phyloP scores from a whole-genome alignment of 768 basidiomycete species.

The Hypholoma fasciculare region DNA sequence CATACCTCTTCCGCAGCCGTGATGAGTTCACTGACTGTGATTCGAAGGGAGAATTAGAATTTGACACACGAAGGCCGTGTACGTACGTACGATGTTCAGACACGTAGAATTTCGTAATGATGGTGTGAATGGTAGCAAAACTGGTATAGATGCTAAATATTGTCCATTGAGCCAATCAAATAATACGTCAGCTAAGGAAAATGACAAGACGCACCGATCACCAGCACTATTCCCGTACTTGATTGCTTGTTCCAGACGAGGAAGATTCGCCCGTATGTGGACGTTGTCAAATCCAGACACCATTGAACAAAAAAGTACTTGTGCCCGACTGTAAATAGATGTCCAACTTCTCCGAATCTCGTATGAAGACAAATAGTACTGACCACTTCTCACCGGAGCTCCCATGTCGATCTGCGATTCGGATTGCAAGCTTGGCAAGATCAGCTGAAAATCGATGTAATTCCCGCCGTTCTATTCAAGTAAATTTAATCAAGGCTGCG shows the following conservation, averaged over 20 bases:
- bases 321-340: slow-evolving; percentile 46
- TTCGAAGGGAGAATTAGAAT: slow-evolving; percentile 5
- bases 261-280: slow-evolving; percentile 62
- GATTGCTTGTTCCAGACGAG: slow-evolving; percentile 59
- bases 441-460: slow-evolving; percentile 69
- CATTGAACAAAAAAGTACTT: slow-evolving; percentile 60
- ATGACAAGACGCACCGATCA: slow-evolving; percentile 48
- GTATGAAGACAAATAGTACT: slow-evolving; percentile 2
- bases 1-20: slow-evolving; percentile 62
- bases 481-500: slow-evolving; percentile 47
- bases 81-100: slow-evolving; percentile 57
- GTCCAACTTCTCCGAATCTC: slow-evolving; percentile 4
- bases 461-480: slow-evolving; percentile 60
- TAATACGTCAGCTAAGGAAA: neutral
- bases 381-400: slow-evolving; percentile 70
- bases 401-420: slow-evolving; percentile 67
- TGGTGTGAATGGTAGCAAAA: slow-evolving; percentile 55
- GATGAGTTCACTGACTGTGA: slow-evolving; percentile 57
- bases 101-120: slow-evolving; percentile 55
- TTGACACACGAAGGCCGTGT: neutral
- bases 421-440: slow-evolving; percentile 63
- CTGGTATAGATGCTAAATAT: slow-evolving; percentile 56
- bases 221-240: slow-evolving; percentile 68
- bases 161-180: neutral
- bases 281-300: slow-evolving; percentile 69